These are phyloP conservation scores for Phialophora verrucosa DNA, from an alignment of 2,329 filamentous ascomycete species.

Conservation along the genomic window DNA sequence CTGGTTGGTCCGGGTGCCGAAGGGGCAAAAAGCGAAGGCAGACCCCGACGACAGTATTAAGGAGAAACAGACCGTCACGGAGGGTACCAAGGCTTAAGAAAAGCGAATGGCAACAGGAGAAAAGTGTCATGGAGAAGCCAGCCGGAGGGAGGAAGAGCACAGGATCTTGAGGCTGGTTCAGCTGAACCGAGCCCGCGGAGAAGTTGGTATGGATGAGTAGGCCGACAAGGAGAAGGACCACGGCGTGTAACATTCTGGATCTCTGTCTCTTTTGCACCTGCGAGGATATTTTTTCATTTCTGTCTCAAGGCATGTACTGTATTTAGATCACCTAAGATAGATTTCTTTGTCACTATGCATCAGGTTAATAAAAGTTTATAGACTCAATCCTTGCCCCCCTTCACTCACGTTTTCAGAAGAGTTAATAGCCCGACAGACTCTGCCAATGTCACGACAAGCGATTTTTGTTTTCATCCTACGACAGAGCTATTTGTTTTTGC, in stretches of 20 bases:
- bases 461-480: no score
- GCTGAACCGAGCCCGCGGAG: not conserved
- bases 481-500: no score
- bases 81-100: constrained; percentile 8
- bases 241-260: not conserved
- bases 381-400: no score
- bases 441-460: no score
- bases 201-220: not conserved
- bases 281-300: not conserved
- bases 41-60: not conserved
- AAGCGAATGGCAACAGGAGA: not conserved
- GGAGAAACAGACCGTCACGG: not conserved
- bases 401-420: no score
- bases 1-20: constrained; percentile 65
- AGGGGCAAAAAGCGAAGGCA: constrained; percentile 32
- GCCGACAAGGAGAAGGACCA: not conserved
- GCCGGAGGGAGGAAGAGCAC: not conserved
- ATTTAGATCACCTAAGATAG: not conserved
- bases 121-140: not conserved
- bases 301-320: not conserved
- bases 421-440: no score
- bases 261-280: not conserved
- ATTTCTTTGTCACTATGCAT: not conserved
- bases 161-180: not conserved
- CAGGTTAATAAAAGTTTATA: not conserved